Percentiles rank a stretch among this genome's conserved stretches.
phyloP scores from a whole-genome alignment of 2,329 filamentous ascomycete species.

The Paramyrothecium sp. region DNA sequence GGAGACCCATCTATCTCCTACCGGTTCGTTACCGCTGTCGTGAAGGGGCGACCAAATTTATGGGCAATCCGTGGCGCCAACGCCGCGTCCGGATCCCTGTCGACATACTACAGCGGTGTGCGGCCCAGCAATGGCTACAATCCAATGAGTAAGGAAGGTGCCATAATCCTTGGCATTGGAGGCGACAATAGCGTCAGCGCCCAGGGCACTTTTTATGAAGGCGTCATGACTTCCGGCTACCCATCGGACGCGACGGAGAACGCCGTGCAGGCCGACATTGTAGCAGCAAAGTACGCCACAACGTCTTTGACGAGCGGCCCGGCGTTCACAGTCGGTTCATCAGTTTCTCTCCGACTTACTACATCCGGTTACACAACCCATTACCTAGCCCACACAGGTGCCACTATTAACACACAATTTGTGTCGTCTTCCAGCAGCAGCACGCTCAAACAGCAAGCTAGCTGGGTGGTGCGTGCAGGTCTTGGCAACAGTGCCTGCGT shows the following conservation, averaged over 20 bases:
- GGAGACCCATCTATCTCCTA: constrained; percentile 49
- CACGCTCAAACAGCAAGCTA: constrained; percentile 49
- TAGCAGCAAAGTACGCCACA: constrained; percentile 54
- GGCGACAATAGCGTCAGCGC: constrained; percentile 61
- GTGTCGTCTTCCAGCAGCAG: constrained; percentile 49
- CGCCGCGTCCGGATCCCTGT: constrained; percentile 50
- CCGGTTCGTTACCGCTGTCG: constrained; percentile 54
- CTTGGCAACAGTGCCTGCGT: constrained; percentile 56
- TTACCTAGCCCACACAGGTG: constrained; percentile 53
- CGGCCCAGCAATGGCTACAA: constrained; percentile 50
- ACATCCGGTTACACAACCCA: constrained; percentile 51
- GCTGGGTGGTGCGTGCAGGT: constrained; percentile 52
- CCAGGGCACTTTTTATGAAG: constrained; percentile 65
- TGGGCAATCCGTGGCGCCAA: constrained; percentile 62
- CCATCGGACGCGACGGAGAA: constrained; percentile 58
- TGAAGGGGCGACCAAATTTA: constrained; percentile 55
- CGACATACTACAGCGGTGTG: constrained; percentile 57
- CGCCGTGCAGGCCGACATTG: constrained; percentile 58
- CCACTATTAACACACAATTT: constrained; percentile 52
- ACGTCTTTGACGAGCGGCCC: constrained; percentile 45
- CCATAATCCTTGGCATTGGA: constrained; percentile 69
- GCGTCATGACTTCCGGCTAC: constrained; percentile 62
- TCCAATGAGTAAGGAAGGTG: constrained; percentile 63
- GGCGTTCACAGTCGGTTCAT: constrained; percentile 44
- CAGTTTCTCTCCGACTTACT: constrained; percentile 53